Evolutionary conservation across 805 yeast species (phyloP).

Genomic region (Zygosaccharomyces pseudorouxii): DNA sequence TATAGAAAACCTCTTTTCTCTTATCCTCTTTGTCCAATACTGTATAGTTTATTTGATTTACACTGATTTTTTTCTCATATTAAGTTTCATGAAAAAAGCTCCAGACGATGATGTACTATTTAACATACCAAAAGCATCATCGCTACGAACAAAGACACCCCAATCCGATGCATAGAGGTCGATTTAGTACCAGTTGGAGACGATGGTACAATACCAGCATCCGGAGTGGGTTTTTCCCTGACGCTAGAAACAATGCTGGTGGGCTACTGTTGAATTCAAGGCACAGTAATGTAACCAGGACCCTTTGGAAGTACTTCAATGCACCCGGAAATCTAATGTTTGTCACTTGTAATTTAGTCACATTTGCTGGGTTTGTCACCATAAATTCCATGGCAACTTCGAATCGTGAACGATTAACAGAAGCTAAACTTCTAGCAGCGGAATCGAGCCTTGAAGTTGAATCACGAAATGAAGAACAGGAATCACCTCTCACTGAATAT

Average conservation of each 20-base stretch:
- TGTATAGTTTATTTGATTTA: background rate
- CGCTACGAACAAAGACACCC: background rate
- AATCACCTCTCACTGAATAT: constrained; percentile 9
- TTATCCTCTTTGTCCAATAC: background rate
- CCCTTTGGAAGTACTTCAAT: constrained; percentile 38
- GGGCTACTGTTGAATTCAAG: constrained; percentile 10
- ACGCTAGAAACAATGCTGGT: constrained; percentile 8
- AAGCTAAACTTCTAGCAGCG: constrained; percentile 8
- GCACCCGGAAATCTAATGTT: constrained; percentile 39
- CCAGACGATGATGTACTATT: background rate
- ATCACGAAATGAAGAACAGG: background rate
- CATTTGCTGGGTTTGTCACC: constrained; percentile 34
- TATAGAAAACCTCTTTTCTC: background rate
- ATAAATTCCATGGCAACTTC: constrained; percentile 31
- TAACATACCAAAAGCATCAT: background rate
- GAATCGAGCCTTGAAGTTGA: constrained; percentile 3
- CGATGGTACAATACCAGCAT: constrained; percentile 12
- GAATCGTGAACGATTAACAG: constrained; percentile 12
- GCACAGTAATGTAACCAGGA: constrained; percentile 11
- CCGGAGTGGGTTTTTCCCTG: constrained; percentile 4
- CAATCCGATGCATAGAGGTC: constrained; percentile 8
- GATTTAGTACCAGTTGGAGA: constrained; percentile 4
- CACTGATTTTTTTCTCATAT: background rate
- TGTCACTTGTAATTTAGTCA: constrained; percentile 35
- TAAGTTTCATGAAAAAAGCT: background rate